phyloP scores from a whole-genome alignment of 2,329 filamentous ascomycete species.

The Gnomoniopsis sp. region DNA sequence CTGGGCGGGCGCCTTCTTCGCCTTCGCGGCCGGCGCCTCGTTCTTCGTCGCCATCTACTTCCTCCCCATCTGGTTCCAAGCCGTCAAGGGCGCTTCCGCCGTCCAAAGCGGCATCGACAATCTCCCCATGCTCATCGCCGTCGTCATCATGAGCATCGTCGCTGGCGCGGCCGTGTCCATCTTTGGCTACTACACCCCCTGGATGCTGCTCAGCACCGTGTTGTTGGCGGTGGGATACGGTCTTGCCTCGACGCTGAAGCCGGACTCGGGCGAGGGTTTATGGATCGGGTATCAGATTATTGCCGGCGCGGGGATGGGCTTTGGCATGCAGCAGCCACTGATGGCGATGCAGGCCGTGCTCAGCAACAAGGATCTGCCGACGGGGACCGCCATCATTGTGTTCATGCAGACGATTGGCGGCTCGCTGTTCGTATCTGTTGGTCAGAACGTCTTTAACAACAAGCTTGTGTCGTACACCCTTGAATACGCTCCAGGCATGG shows the following conservation, averaged over 20 bases:
- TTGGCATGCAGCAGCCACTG: conserved; percentile 39
- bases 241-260: conserved; percentile 35
- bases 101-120: conserved; percentile 35
- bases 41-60: conserved; percentile 35
- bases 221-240: conserved; percentile 31
- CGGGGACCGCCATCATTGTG: conserved; percentile 37
- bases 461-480: conserved; percentile 40
- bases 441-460: conserved; percentile 41
- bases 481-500: conserved; percentile 30
- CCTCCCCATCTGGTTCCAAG: conserved; percentile 37
- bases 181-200: conserved; percentile 36
- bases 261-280: conserved; percentile 26
- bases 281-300: conserved; percentile 44
- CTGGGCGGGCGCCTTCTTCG: conserved; percentile 31
- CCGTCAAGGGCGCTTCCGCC: conserved; percentile 34
- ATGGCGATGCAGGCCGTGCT: conserved; percentile 42
- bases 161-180: conserved; percentile 29
- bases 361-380: conserved; percentile 36
- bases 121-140: conserved; percentile 31
- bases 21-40: conserved; percentile 38
- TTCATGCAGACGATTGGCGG: conserved; percentile 33
- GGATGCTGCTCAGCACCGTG: conserved; percentile 33
- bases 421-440: conserved; percentile 38
- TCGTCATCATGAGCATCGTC: conserved; percentile 29
- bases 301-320: conserved; percentile 36